Base-by-base conservation (phyloP, 768 basidiomycete genomes). In the Naematelia encephala region DNA sequence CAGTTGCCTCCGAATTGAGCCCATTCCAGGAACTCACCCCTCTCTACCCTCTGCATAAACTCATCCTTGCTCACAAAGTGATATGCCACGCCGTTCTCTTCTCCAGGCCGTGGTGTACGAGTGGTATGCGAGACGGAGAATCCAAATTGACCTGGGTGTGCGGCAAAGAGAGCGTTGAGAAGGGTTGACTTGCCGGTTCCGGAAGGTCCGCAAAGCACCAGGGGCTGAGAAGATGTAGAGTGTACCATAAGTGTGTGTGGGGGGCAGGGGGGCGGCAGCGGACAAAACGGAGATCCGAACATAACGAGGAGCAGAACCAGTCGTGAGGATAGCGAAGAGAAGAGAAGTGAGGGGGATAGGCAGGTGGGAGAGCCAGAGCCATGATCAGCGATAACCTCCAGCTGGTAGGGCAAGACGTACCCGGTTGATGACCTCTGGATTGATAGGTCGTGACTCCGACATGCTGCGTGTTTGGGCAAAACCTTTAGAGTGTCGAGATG, bases 41-140 rank as follows among this genome's bases (percentile, higher is more conserved):
- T 79, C 16, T 77, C 75, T 47, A 91, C 82, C 64, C 94, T 83
- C 23, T 82, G 78, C 66, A 82, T 82, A 80, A 98, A 98, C 21
- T 76, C 78, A n/a, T 87, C 84, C 26, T 80, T 78, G 12, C 82
- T 79, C 12, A 91, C 86, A 68, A 96, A 98, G 77, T 91, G 84
- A 78, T 98, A 98, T 60, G 90, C 86, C 66, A 83, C 83, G 51
- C 91, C 91, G 73, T 91, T 81, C 26, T 78, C 78, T 68, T 97
- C 94, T 16, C 89, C 91, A 10, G 86, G 83, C 23, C 94, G 83
- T 0, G 91, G 90, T 0, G 80, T 71, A 48, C 94, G 85, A 5
- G 94, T 98, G 4, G 94, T 98, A 80, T 97, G 94, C 42, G 92
- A 96, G 55, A 98, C 87, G 73, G 87, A 88, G 81, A 97, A 98